phyloP scores from a whole-genome alignment of 352 stramenopile genomes.

The Thraustochytrium sp. region DNA sequence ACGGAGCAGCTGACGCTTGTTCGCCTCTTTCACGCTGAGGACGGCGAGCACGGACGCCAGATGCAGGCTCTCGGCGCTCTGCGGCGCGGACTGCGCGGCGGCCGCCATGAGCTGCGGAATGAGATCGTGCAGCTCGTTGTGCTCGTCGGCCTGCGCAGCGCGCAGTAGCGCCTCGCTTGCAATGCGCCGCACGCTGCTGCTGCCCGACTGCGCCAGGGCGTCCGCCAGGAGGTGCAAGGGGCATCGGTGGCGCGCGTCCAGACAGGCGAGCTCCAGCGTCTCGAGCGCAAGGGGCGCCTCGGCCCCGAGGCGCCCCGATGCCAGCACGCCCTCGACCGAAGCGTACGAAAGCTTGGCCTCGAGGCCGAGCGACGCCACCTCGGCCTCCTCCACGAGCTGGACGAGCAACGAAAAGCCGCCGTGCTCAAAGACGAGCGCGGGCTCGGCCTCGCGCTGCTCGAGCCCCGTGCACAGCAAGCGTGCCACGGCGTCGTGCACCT shows the following conservation, averaged over 20 bases:
- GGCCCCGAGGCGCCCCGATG: not conserved
- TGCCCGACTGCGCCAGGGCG: not conserved
- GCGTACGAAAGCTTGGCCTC: too few relatives aligned
- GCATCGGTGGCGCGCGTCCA: not conserved
- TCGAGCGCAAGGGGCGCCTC: not conserved
- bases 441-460: not conserved
- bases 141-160: not conserved
- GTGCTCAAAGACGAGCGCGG: not conserved
- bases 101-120: not conserved
- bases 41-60: not conserved
- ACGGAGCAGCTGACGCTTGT: not conserved
- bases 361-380: not conserved
- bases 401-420: constrained; percentile 7
- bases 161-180: not conserved
- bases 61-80: not conserved
- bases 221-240: not conserved
- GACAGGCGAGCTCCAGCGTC: not conserved
- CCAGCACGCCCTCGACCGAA: not conserved
- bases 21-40: not conserved
- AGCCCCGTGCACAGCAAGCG: not conserved
- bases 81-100: not conserved
- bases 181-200: not conserved
- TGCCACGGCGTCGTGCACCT: not conserved
- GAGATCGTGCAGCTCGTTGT: not conserved
- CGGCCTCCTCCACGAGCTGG: not conserved